phyloP scores from a whole-genome alignment of 495 filamentous ascomycete genomes.

The Astrothelium macrocarpum region DNA sequence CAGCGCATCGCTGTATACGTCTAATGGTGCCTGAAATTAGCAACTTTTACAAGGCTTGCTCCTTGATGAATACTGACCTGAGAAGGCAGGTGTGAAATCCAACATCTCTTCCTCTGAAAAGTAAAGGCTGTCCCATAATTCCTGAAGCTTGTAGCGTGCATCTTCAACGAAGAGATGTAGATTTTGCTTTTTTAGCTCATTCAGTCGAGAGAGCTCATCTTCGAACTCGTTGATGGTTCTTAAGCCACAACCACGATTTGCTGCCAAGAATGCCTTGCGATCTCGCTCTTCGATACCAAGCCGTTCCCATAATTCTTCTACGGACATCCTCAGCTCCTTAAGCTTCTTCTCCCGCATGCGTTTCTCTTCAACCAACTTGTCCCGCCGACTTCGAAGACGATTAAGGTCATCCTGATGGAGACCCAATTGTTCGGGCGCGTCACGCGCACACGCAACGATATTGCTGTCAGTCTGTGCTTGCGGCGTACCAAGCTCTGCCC shows the following conservation, averaged over 20 bases:
- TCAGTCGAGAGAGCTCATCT: slow-evolving; percentile 73
- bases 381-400: slow-evolving; percentile 59
- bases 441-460: slow-evolving; percentile 80
- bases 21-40: slow-evolving; percentile 24
- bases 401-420: slow-evolving; percentile 77
- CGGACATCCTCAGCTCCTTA: slow-evolving; percentile 59
- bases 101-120: slow-evolving; percentile 97
- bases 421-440: slow-evolving; percentile 86
- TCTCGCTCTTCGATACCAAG: slow-evolving; percentile 73
- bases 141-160: slow-evolving; percentile 77
- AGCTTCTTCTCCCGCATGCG: slow-evolving; percentile 71
- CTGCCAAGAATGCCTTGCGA: slow-evolving; percentile 66
- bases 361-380: slow-evolving; percentile 91
- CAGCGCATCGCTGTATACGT: slow-evolving; percentile 81
- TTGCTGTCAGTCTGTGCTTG: slow-evolving; percentile 80
- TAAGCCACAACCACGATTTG: slow-evolving; percentile 69
- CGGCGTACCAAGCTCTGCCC: slow-evolving; percentile 88
- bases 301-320: slow-evolving; percentile 81
- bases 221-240: slow-evolving; percentile 89
- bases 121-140: slow-evolving; percentile 88
- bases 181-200: slow-evolving; percentile 89
- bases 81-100: slow-evolving; percentile 91
- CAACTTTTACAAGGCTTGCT: neutral
- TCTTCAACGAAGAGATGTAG: slow-evolving; percentile 93
- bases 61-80: slow-evolving; percentile 41